phyloP scores from a whole-genome alignment of 176 grass and related monocot species.

The Phoenix roebelenii region DNA sequence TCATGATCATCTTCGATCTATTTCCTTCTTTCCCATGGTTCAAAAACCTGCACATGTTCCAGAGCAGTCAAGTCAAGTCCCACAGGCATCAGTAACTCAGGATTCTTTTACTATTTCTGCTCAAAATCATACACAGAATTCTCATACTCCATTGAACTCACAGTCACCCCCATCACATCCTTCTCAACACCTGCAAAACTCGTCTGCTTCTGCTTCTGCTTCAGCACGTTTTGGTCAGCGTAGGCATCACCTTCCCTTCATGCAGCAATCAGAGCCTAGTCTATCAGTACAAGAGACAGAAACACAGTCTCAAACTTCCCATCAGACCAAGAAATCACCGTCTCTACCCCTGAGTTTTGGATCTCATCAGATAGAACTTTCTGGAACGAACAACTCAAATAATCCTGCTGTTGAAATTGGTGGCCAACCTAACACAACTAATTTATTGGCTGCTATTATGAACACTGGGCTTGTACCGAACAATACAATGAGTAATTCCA shows the following conservation, averaged over 20 bases:
- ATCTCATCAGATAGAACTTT: conserved; percentile 3
- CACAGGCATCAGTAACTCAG: neutral
- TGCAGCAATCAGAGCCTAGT: conserved; percentile 22
- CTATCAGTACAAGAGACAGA: conserved; percentile 26
- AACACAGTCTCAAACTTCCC: conserved; percentile 15
- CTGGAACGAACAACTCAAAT: conserved; percentile 26
- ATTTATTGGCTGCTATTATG: conserved; percentile 55
- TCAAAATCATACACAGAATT: conserved; percentile 23
- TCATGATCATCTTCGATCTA: conserved; percentile 38
- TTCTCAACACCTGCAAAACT: conserved; percentile 32
- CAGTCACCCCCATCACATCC: conserved; percentile 5
- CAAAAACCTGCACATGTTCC: conserved; percentile 15
- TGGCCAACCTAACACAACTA: conserved; percentile 30
- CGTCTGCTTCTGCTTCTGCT: conserved; percentile 24
- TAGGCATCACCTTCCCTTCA: conserved; percentile 22
- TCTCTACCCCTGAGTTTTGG: conserved; percentile 6
- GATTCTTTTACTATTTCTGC: conserved; percentile 18
- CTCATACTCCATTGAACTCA: conserved; percentile 15
- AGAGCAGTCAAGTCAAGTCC: conserved; percentile 28
- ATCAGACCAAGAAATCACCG: conserved; percentile 2
- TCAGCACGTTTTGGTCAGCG: conserved; percentile 13
- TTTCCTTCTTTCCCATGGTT: conserved; percentile 23
- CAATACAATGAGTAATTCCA: conserved; percentile 14
- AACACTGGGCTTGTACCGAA: conserved; percentile 51
- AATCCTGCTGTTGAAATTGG: conserved; percentile 8